Evolutionary conservation across 805 yeast species (phyloP), one percentile per base, ranked within the genome.

Genomic region (Torulaspora quercuum): DNA sequence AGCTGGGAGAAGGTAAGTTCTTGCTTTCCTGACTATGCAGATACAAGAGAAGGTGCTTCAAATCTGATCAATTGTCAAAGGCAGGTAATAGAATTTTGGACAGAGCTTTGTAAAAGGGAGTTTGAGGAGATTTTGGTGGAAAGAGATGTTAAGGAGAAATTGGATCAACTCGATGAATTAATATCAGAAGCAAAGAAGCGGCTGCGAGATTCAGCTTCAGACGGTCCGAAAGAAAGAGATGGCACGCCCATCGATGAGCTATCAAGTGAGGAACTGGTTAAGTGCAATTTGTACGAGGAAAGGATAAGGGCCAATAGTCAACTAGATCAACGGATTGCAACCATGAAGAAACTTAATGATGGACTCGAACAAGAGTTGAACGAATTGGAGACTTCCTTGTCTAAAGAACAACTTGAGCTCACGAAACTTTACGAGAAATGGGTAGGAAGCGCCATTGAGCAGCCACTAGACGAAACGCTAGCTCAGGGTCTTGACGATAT

Each of bases 1-100:
- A 66, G 70, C 15, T 58, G 67, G 38, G 81, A 77, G 9, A 74
- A 73, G 42, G 53, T 78, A 15, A 58, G 64, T 33, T 51, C 69
- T 13, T 78, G 83, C 50, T 79, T 73, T 50, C 84, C 84, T 2
- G 56, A 61, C 5, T 66, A 76, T 27, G 67, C 79, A 2, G 37
- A 52, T n/a, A 57, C 69, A 10, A 63, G 60, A n/a, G 68, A 64
- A 15, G 81, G 80, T 3, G 55, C 61, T 3, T 61, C 61, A 15
- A 63, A 69, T 3, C 61, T 78, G 11, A 65, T 65, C 13, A 66
- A 68, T 16, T 79, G 80, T 6, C 63, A 76, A 31, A 59, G 63
- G 13, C 83, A 77, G 46, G 71, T 78, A 8, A 61, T 68, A 11
- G 63, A 66, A 25, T 75, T 71, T 44, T 77, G 80, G 76, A 65